Base-by-base conservation (phyloP, 2,329 filamentous ascomycete genomes). In the Aureobasidium mangrovei region DNA sequence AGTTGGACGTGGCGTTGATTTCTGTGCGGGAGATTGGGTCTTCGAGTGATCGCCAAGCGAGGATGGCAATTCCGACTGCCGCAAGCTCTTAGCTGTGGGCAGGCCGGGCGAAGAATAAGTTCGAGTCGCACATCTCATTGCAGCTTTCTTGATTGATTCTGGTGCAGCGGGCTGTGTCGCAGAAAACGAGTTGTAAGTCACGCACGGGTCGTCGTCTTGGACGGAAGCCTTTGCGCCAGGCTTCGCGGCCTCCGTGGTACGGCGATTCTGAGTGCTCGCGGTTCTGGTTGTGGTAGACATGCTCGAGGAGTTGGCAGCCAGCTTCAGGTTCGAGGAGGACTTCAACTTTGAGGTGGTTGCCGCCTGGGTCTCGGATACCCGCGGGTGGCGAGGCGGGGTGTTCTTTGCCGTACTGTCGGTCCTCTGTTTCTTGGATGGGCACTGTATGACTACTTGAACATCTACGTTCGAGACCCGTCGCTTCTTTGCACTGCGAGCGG, bases 391-490 rank as follows among this genome's bases (percentile, higher is more conserved):
- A 43, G 32, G 41, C 29, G 53, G 33, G 7, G 43, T 48, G 12
- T 24, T 18, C 24, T 29, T 27, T 27, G 33, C 28, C 8, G 28
- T n/a, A 6, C 9, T 10, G 1, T 32, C 6, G 3, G 42, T 45
- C 28, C 46, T 54, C 29, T 41, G 51, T 41, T 54, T 46, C 51
- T 54, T 54, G n/a, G 42, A 44, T 3, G 40, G 9, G 12, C 7
- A 29, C 1, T 39, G 32, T 8, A 53, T 44, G 24, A 53, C 32
- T 3, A 53, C 49, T 35, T 53, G 49, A 2, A 53, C 49, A 18
- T 53, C 49, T 10, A 36, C 39, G 4, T 36, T 9, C 4, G 49
- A 53, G 5, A 32, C 24, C 32, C 32, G 35, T 28, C 49, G 39
- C 18, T 29, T 53, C n/a, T 53, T 36, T 4, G 32, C 27, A 7